Evolutionary conservation across 2,329 filamentous ascomycete species (phyloP), one percentile per base, ranked within the genome.

Genomic region (Gaeumannomyces tritici): DNA sequence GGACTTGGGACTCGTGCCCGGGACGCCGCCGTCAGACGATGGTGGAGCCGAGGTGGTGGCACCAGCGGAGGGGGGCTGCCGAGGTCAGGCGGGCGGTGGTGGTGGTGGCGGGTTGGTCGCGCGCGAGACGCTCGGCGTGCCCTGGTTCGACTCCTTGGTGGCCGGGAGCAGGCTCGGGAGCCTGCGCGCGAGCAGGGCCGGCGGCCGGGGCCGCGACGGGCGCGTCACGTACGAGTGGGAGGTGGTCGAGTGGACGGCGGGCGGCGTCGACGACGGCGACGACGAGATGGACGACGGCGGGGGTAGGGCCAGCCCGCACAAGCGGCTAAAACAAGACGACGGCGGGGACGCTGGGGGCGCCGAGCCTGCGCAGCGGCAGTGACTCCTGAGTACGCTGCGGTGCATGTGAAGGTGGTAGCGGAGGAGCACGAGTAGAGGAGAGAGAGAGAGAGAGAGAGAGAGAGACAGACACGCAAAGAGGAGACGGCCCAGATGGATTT

Each of bases 141-240:
- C 91, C 0, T 96, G 91, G 90, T 93, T 96, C 67, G 90, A 96
- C 68, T 84, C 85, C 66, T 82, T 96, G 79, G 83, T 96, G 3
- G 83, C 90, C 69, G 88, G 91, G 62, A 93, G 90, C 67, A 80
- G 80, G 54, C 76, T 96, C 55, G 90, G 89, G 60, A 79, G 89
- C 73, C 86, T 85, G 71, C 83, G 84, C 67, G 82, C 68, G 61
- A 75, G 81, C 70, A 80, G 79, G 64, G 84, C 85, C 21, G 82
- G 82, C 63, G 82, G 74, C 58, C 70, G 72, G 60, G 87, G 83
- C 60, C 75, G 76, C n/a, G 86, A 90, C 70, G 88, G 88, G 21
- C 80, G 77, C 31, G 83, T 86, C 51, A 83, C 79, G 57, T 82
- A 95, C 13, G 88, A 95, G 70, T 96, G 91, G 90, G 91, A 96